Evolutionary conservation across 768 basidiomycete species (phyloP).

Genomic region (Suillus ampliporus): DNA sequence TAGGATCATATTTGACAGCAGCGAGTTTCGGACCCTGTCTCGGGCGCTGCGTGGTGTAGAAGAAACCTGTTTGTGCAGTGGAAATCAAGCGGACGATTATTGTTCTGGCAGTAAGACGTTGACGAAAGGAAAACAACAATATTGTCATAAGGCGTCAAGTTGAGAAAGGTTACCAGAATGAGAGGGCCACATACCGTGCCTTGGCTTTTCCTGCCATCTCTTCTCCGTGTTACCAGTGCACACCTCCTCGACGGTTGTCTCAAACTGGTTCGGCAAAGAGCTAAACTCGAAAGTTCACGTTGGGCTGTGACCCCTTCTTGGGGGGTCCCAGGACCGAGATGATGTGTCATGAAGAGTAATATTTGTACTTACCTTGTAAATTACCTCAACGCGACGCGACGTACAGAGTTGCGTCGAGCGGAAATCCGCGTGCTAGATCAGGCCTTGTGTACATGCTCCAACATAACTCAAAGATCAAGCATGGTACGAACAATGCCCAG

Average conservation of each 20-base stretch:
- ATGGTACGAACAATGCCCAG: too few relatives aligned
- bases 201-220: constrained; percentile 66
- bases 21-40: constrained; percentile 79
- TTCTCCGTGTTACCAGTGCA: constrained; percentile 2
- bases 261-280: not conserved
- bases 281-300: not conserved
- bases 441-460: too few relatives aligned
- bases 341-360: too few relatives aligned
- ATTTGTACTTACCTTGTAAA: too few relatives aligned
- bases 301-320: not conserved
- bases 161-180: not conserved
- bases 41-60: constrained; percentile 83
- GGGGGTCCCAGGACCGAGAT: constrained; percentile 1
- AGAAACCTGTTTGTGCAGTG: constrained; percentile 90
- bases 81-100: constrained; percentile 88
- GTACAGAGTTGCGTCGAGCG: too few relatives aligned
- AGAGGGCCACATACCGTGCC: constrained; percentile 47
- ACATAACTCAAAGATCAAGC: too few relatives aligned
- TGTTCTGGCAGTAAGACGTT: constrained; percentile 53
- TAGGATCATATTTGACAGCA: constrained; percentile 92
- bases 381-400: too few relatives aligned
- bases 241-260: not conserved
- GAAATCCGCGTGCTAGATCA: too few relatives aligned
- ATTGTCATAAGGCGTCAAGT: not conserved
- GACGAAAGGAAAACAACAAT: not conserved